These are phyloP conservation scores for Umbelopsis ramanniana DNA, from an alignment of 192 early-diverging fungal species.

Conservation along the genomic window DNA sequence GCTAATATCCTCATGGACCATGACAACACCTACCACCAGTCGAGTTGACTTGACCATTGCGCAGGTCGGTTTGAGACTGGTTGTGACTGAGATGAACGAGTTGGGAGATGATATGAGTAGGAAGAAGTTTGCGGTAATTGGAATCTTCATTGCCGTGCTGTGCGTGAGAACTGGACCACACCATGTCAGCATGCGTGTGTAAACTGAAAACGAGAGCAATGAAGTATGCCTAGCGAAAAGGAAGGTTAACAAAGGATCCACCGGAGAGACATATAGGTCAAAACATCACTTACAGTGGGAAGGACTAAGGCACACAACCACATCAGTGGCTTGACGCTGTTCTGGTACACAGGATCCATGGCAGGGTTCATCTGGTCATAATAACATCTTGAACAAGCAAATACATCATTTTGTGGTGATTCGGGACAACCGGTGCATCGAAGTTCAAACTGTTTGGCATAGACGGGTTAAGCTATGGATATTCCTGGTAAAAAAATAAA, in stretches of 20 bases:
- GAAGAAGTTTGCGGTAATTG: slow-evolving; percentile 51
- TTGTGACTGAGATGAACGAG: slow-evolving; percentile 39
- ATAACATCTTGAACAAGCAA: slow-evolving; percentile 67
- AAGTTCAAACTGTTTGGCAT: slow-evolving; percentile 52
- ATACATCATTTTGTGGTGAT: slow-evolving; percentile 8
- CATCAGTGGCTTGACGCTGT: slow-evolving; percentile 82
- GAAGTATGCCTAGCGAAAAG: slow-evolving; percentile 68
- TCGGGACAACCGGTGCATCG: slow-evolving; percentile 56
- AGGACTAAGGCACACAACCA: slow-evolving; percentile 83
- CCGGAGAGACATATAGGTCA: neutral
- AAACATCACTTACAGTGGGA: slow-evolving; percentile 49
- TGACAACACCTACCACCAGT: neutral
- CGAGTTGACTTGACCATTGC: neutral
- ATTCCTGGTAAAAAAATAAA: too few relatives aligned
- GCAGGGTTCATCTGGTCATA: slow-evolving; percentile 66
- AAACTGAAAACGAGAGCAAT: slow-evolving; percentile 94
- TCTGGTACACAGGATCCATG: slow-evolving; percentile 80
- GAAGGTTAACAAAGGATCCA: slow-evolving; percentile 2
- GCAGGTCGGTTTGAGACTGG: neutral
- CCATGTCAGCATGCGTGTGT: slow-evolving; percentile 83
- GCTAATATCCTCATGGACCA: too few relatives aligned
- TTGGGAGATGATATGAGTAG: slow-evolving; percentile 52
- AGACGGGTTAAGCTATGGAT: too few relatives aligned
- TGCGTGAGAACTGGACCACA: slow-evolving; percentile 66
- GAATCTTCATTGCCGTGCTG: slow-evolving; percentile 32